phyloP scores from a whole-genome alignment of 352 stramenopile genomes.

The Globisporangium radiosum region DNA sequence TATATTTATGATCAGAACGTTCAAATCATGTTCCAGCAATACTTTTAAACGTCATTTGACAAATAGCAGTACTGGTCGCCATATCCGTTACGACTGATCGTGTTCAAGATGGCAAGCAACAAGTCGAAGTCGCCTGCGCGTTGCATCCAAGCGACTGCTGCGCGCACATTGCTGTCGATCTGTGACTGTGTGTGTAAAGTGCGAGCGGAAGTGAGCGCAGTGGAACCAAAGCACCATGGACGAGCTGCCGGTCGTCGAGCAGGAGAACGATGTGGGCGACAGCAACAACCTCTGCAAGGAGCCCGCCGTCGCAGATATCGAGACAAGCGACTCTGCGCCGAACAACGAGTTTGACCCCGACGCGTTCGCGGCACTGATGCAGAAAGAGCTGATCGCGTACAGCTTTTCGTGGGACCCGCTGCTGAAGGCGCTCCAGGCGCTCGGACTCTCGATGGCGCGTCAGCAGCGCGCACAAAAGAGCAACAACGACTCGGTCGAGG shows the following conservation, averaged over 20 bases:
- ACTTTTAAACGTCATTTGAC: too few relatives aligned
- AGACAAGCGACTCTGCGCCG: not conserved
- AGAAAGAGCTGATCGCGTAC: conserved; percentile 66
- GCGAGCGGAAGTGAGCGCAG: too few relatives aligned
- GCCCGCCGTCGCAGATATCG: conserved; percentile 5
- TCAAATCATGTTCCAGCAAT: too few relatives aligned
- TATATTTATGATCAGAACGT: too few relatives aligned
- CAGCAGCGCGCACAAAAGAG: conserved; percentile 40
- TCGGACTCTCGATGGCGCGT: conserved; percentile 43
- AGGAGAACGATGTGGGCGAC: conserved; percentile 14
- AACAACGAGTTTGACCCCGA: conserved; percentile 29
- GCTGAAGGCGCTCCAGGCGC: conserved; percentile 49
- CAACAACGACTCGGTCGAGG: conserved; percentile 43
- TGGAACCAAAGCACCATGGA: conserved; percentile 4
- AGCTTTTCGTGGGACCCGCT: conserved; percentile 69
- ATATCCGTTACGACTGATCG: too few relatives aligned
- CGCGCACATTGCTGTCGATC: too few relatives aligned
- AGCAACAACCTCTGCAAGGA: conserved; percentile 1
- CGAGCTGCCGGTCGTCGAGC: conserved; percentile 10
- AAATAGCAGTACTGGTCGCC: too few relatives aligned
- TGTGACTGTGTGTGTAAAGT: too few relatives aligned
- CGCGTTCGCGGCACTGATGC: conserved; percentile 51
- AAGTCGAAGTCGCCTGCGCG: too few relatives aligned
- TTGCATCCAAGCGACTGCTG: too few relatives aligned
- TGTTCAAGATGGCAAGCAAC: too few relatives aligned